These are phyloP conservation scores for Aspergillus haitiensis DNA, from an alignment of 495 filamentous ascomycete species.

Conservation along the genomic window DNA sequence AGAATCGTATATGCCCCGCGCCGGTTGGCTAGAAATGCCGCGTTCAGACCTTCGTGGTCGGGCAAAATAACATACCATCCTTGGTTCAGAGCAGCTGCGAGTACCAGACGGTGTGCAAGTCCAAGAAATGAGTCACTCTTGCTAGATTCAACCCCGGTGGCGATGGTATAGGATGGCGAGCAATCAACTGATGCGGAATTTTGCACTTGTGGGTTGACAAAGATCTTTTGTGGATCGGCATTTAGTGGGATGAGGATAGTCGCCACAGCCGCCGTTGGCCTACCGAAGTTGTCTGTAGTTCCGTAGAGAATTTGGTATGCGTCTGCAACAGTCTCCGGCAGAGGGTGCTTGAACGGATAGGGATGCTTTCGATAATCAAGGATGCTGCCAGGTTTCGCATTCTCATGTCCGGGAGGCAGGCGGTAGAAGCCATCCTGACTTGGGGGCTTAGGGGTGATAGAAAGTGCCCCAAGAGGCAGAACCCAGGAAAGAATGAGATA, in stretches of 20 bases:
- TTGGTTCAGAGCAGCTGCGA: constrained; percentile 23
- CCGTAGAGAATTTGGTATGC: constrained; percentile 12
- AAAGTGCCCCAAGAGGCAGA: neutral
- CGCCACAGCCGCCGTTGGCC: constrained; percentile 20
- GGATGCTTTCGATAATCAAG: neutral
- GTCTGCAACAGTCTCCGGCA: neutral
- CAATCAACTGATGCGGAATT: constrained; percentile 23
- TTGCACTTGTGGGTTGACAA: constrained; percentile 24
- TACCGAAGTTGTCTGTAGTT: constrained; percentile 15
- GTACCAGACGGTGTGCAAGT: constrained; percentile 3
- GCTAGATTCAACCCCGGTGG: neutral
- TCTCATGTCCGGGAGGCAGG: neutral
- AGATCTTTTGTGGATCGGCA: constrained; percentile 23
- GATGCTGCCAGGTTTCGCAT: neutral
- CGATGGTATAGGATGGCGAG: constrained; percentile 25
- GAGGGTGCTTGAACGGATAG: neutral
- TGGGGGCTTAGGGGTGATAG: constrained; percentile 1
- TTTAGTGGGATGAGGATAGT: constrained; percentile 28
- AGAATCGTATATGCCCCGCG: constrained; percentile 24
- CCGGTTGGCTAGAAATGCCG: constrained; percentile 21
- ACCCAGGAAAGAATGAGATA: neutral
- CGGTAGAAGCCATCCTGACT: constrained; percentile 7
- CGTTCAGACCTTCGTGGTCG: constrained; percentile 29
- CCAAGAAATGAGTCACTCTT: neutral
- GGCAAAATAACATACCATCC: constrained; percentile 28